Evolutionary conservation across 257 asterid genomes (phyloP), one percentile per base, ranked within the genome.

Genomic region (Solanum arcanum): DNA sequence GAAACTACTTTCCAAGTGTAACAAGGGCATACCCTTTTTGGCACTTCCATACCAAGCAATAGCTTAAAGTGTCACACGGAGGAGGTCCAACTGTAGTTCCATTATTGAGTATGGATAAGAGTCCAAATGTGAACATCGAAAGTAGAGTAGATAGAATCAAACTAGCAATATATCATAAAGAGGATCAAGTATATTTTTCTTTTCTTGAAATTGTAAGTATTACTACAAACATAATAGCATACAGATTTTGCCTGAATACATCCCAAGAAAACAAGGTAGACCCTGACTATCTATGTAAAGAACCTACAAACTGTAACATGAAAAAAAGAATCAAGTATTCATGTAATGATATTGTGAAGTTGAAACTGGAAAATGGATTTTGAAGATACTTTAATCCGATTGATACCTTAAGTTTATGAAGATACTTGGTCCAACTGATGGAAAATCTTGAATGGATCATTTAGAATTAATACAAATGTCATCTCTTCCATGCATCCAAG

Each of bases 251-350:
- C 94, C 95, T 69, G 99, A 97, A 66, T 92, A 56, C 97, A 95
- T 83, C 97, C 98, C 95, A 92, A 83, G 91, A 91, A 91, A 96
- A 94, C 59, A 97, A 94, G 88, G 99, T 92, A 88, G 93, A 92
- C 90, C 91, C 96, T 6, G 95, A 95, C 68, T 94, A 98, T 98
- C 93, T 97, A 44, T 92, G 99, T 95, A 93, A 98, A 97, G 94
- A 98, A 95, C 86, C 94, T 94, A 85, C 97, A 91, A 89, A 98
- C 95, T 88, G 95, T 94, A 95, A 94, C 81, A 94, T 88, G 64
- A 93, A 39, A 39, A 12, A 75, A 75, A 23, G 82, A 75, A 75
- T 39, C 21, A 75, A 75, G 52, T 15, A 46, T 25, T 78, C 10
- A 78, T 27, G 41, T 25, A 46, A 78, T 27, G 62, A 78, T 46